Percentiles rank a stretch among this genome's conserved stretches.
Evolutionary conservation across 2,329 filamentous ascomycete species (phyloP).

Genomic region (Ophiostoma australiae): DNA sequence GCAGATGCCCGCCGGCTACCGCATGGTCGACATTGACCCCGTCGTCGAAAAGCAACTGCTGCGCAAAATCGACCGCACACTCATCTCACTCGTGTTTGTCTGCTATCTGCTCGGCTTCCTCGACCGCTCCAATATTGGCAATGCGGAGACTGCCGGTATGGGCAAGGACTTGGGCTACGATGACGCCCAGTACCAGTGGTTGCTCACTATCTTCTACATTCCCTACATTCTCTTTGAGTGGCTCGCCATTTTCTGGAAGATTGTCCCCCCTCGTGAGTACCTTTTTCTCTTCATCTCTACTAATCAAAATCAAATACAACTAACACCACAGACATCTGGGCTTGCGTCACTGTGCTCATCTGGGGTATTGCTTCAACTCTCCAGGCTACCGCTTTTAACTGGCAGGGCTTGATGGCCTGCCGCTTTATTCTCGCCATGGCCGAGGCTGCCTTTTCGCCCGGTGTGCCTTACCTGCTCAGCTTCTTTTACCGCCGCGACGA

Average conservation of each 20-base stretch:
- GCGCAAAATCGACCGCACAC: slow-evolving; percentile 35
- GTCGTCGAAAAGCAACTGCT: slow-evolving; percentile 35
- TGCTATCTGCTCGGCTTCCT: slow-evolving; percentile 31
- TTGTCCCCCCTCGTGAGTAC: slow-evolving; percentile 37
- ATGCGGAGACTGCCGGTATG: slow-evolving; percentile 30
- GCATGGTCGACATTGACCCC: slow-evolving; percentile 30
- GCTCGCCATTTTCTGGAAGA: slow-evolving; percentile 42
- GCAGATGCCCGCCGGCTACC: neutral
- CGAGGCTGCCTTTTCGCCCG: slow-evolving; percentile 42
- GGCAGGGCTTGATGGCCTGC: slow-evolving; percentile 37
- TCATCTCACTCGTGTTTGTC: slow-evolving; percentile 34
- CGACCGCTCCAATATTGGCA: slow-evolving; percentile 32
- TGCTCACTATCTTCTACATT: slow-evolving; percentile 44
- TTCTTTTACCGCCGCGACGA: slow-evolving; percentile 52
- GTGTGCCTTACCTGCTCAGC: slow-evolving; percentile 41
- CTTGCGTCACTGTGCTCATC: slow-evolving; percentile 29
- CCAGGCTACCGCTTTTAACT: slow-evolving; percentile 35
- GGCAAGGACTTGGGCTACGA: slow-evolving; percentile 36
- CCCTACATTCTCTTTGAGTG: slow-evolving; percentile 43
- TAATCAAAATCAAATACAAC: neutral
- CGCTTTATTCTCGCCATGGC: slow-evolving; percentile 42
- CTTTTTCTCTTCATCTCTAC: neutral
- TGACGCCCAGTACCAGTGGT: slow-evolving; percentile 41
- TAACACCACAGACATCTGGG: slow-evolving; percentile 31
- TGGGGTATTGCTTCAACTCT: slow-evolving; percentile 34